Base-by-base conservation (phyloP, 2,329 filamentous ascomycete genomes). In the Venturia carpophila region DNA sequence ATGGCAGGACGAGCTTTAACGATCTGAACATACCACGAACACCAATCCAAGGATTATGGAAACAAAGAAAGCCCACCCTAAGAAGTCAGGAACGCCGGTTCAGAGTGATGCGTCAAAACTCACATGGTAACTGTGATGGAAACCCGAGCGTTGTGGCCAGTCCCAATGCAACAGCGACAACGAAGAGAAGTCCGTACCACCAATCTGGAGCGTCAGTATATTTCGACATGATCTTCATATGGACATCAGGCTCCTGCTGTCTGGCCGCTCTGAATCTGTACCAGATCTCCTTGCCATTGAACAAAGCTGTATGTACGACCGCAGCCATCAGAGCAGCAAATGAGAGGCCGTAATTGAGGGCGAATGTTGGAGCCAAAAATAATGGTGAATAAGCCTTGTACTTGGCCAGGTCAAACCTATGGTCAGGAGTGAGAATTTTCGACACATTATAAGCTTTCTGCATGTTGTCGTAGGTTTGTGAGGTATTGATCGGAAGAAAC, bases 131-230 rank as follows among this genome's bases (percentile, higher is more conserved):
- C 27, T 79, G 75, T 0, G 79, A 80, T 7, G 70, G 68, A 37
- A 69, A 75, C 1, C 67, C 70, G 17, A 73, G 65, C 21, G 70
- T 67, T 0, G 70, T 69, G 1, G 69, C 71, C 11, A 75, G 68
- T 17, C 72, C 74, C 19, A 75, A 66, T 17, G 67, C 71, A 24
- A 74, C 65, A 56, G 85, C 84, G n/a, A 83, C 67, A 6, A 72
- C 72, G 69, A 88, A 87, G 1, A 88, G 75, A 2, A 78, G 74
- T 71, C 83, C 79, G 49, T 74, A 75, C 73, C 73, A 75, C 73
- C 73, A 75, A 63, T 74, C 72, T 6, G 73, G 73, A 24, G 71
- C 72, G 7, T 71, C 70, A 13, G 67, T 67, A 65, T 75, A 75
- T 45, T 72, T 71, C 6, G 30, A 63, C 71, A 74, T 73, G 6